A percentile compares a stretch with the other conserved stretches of the same genome.
Evolutionary conservation across 805 yeast species (phyloP).

Genomic region (Lachancea meyersii): DNA sequence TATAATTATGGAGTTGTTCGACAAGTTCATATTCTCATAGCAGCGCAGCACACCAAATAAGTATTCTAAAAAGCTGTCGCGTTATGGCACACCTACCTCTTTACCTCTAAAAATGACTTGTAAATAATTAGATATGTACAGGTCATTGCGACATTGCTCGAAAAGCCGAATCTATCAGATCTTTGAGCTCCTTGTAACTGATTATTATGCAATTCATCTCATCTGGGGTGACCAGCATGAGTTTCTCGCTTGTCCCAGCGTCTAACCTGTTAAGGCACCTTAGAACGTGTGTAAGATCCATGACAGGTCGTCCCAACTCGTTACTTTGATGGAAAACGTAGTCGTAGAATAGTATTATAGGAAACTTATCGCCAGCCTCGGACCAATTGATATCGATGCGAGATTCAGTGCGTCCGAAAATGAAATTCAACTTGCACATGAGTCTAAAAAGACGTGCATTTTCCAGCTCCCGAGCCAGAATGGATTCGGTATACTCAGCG

Average conservation of each 20-base stretch:
- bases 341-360: slow-evolving; percentile 70
- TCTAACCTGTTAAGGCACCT: slow-evolving; percentile 80
- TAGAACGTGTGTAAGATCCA: slow-evolving; percentile 79
- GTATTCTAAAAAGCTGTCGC: too few species aligned
- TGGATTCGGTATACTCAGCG: slow-evolving; percentile 55
- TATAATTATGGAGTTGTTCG: too few species aligned
- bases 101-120: too few species aligned
- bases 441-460: slow-evolving; percentile 82
- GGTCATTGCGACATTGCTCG: slow-evolving; percentile 33
- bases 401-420: slow-evolving; percentile 67
- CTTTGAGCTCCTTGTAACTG: slow-evolving; percentile 76
- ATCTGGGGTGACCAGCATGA: slow-evolving; percentile 75
- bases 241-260: slow-evolving; percentile 80
- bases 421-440: slow-evolving; percentile 71
- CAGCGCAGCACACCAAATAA: too few species aligned
- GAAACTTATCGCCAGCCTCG: slow-evolving; percentile 69
- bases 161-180: slow-evolving; percentile 62
- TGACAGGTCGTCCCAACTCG: slow-evolving; percentile 65
- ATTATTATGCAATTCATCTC: slow-evolving; percentile 81
- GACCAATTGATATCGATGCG: slow-evolving; percentile 55
- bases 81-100: too few species aligned
- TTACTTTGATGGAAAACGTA: slow-evolving; percentile 81
- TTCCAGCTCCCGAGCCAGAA: slow-evolving; percentile 69
- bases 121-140: too few species aligned
- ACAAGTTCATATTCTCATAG: too few species aligned